phyloP scores from a whole-genome alignment of 2,329 filamentous ascomycete genomes.

The Atkinsonella hypoxylon region DNA sequence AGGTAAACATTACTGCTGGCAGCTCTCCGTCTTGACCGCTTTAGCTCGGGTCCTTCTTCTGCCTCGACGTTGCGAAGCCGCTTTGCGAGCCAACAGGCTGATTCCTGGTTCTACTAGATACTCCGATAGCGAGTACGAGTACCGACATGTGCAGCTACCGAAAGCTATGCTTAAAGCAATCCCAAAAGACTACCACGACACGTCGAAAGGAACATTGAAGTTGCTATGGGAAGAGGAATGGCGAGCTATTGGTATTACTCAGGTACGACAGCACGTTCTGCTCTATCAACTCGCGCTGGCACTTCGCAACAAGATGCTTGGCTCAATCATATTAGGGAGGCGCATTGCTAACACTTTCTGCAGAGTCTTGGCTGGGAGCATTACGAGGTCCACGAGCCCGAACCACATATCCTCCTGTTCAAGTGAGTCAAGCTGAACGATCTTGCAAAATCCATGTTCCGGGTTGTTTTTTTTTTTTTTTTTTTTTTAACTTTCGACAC shows the following conservation, averaged over 20 bases:
- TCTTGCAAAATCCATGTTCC: too few relatives aligned
- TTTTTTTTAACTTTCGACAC: neutral
- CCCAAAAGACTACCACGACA: conserved; percentile 87
- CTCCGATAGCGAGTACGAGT: conserved; percentile 85
- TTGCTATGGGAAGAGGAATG: conserved; percentile 97
- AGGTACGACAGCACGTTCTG: conserved; percentile 44
- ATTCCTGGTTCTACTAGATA: conserved; percentile 47
- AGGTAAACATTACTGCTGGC: conserved; percentile 39
- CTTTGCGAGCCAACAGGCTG: conserved; percentile 4
- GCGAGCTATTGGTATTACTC: conserved; percentile 92
- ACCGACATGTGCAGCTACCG: conserved; percentile 92
- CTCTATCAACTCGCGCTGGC: neutral
- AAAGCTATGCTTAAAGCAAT: conserved; percentile 98
- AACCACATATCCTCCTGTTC: conserved; percentile 96
- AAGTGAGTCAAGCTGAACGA: conserved; percentile 48
- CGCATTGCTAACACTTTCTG: conserved; percentile 1
- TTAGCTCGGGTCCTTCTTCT: neutral
- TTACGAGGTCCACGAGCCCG: conserved; percentile 97
- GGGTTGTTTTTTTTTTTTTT: too few relatives aligned
- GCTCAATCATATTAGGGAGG: neutral
- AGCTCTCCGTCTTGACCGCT: neutral
- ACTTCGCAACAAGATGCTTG: neutral
- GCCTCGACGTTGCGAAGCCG: neutral
- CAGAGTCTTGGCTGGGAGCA: conserved; percentile 98
- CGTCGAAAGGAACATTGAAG: conserved; percentile 82